Percentiles rank a stretch among this genome's conserved stretches.
Evolutionary conservation across 805 yeast species (phyloP).

Genomic region (Saturnispora halmiae): DNA sequence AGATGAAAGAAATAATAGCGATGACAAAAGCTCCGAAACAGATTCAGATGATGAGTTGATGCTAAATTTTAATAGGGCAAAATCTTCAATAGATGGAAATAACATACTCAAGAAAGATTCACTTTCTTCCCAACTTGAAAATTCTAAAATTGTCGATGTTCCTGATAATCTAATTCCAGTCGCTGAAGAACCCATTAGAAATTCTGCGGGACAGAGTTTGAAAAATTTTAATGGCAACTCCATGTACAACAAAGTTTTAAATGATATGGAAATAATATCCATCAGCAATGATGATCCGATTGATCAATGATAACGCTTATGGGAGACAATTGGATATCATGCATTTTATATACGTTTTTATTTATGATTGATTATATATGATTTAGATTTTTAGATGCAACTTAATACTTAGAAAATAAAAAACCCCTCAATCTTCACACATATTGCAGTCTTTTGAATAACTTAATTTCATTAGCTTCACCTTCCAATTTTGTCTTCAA

Average conservation of each 20-base stretch:
- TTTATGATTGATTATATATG: no score
- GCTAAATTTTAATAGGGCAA: slow-evolving; percentile 10
- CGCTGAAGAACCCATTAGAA: neutral
- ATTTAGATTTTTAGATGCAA: neutral
- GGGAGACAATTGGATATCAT: no score
- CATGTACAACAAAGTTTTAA: slow-evolving; percentile 4
- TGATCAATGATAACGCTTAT: slow-evolving; percentile 6
- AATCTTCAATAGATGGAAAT: neutral
- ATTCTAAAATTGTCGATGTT: slow-evolving; percentile 13
- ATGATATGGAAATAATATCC: slow-evolving; percentile 6
- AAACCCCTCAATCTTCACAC: neutral
- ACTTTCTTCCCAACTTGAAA: neutral
- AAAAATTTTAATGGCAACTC: neutral
- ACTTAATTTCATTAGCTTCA: neutral
- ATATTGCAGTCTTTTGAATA: neutral
- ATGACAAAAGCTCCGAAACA: slow-evolving; percentile 6
- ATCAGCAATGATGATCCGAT: slow-evolving; percentile 3
- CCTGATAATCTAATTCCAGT: slow-evolving; percentile 11
- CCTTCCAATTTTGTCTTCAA: neutral
- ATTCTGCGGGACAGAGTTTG: slow-evolving; percentile 12
- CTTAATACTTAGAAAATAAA: neutral
- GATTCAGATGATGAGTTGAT: slow-evolving; percentile 12
- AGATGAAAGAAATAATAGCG: neutral
- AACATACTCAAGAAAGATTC: neutral
- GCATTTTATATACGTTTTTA: no score